phyloP scores from a whole-genome alignment of 805 yeast species.

The Barnettozyma botsteinii region DNA sequence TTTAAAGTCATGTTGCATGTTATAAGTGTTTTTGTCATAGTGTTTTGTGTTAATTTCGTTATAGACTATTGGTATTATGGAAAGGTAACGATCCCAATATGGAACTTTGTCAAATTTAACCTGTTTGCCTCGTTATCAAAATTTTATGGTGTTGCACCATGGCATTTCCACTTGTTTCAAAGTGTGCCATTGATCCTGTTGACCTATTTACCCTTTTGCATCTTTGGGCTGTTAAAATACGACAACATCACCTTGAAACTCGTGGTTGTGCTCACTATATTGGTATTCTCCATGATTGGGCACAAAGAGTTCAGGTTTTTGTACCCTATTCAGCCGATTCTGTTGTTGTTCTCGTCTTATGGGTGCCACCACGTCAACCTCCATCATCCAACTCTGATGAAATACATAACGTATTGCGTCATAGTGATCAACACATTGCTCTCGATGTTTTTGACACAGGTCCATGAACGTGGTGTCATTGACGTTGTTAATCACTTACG shows the following conservation, averaged over 20 bases:
- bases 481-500: slow-evolving; percentile 54
- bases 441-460: slow-evolving; percentile 49
- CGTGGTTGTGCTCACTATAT: slow-evolving; percentile 39
- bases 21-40: slow-evolving; percentile 18
- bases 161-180: slow-evolving; percentile 80
- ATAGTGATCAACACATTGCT: slow-evolving; percentile 35
- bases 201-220: slow-evolving; percentile 57
- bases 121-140: slow-evolving; percentile 64
- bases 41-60: slow-evolving; percentile 33
- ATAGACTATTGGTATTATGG: slow-evolving; percentile 62
- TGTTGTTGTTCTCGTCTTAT: slow-evolving; percentile 47
- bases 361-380: slow-evolving; percentile 21
- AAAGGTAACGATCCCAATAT: slow-evolving; percentile 50
- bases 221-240: slow-evolving; percentile 35
- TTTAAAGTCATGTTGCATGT: slow-evolving; percentile 21
- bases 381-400: slow-evolving; percentile 13
- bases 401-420: slow-evolving; percentile 20
- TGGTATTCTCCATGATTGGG: slow-evolving; percentile 54
- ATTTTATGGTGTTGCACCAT: slow-evolving; percentile 80
- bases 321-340: slow-evolving; percentile 75
- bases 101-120: slow-evolving; percentile 72
- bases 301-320: slow-evolving; percentile 93
- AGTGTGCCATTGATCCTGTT: slow-evolving; percentile 74
- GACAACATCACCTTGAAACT: slow-evolving; percentile 25
- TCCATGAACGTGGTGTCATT: slow-evolving; percentile 85